Evolutionary conservation across 2,329 filamentous ascomycete genomes (phyloP).

Genomic region (Colletotrichum sp.): DNA sequence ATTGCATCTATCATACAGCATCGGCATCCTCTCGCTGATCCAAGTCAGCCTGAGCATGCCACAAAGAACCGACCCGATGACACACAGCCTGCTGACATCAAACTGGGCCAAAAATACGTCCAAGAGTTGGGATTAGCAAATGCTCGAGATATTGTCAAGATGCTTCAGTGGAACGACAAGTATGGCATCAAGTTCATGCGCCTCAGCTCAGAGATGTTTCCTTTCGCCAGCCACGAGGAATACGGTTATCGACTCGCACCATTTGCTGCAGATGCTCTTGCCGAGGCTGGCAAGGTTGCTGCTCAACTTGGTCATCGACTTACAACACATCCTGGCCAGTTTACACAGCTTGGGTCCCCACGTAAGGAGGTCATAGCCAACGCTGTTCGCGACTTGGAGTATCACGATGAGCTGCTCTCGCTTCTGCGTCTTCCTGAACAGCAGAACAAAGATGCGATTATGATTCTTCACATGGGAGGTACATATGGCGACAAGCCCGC

Average conservation of each 20-base stretch:
- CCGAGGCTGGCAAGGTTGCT: constrained; percentile 77
- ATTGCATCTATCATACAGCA: constrained; percentile 91
- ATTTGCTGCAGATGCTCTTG: constrained; percentile 80
- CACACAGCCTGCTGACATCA: constrained; percentile 67
- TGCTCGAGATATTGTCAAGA: constrained; percentile 81
- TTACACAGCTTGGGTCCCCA: constrained; percentile 89
- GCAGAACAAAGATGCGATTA: constrained; percentile 83
- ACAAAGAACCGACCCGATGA: constrained; percentile 88
- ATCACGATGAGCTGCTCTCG: constrained; percentile 84
- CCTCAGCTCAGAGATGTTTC: constrained; percentile 95
- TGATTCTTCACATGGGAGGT: constrained; percentile 94
- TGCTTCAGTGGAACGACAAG: constrained; percentile 89
- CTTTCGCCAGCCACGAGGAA: constrained; percentile 87
- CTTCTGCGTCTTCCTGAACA: constrained; percentile 80
- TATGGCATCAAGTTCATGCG: constrained; percentile 94
- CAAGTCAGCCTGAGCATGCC: constrained; percentile 76
- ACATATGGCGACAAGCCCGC: constrained; percentile 85
- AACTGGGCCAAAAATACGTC: constrained; percentile 74
- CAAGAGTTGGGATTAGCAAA: constrained; percentile 82
- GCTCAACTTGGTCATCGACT: constrained; percentile 82
- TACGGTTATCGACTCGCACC: constrained; percentile 86
- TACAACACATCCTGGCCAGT: constrained; percentile 91
- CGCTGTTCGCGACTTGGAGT: constrained; percentile 82
- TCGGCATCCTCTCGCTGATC: constrained; percentile 79
- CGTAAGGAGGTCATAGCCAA: constrained; percentile 77